Evolutionary conservation across 2,329 filamentous ascomycete genomes (phyloP).

Genomic region (Endoconidiophora laricicola): DNA sequence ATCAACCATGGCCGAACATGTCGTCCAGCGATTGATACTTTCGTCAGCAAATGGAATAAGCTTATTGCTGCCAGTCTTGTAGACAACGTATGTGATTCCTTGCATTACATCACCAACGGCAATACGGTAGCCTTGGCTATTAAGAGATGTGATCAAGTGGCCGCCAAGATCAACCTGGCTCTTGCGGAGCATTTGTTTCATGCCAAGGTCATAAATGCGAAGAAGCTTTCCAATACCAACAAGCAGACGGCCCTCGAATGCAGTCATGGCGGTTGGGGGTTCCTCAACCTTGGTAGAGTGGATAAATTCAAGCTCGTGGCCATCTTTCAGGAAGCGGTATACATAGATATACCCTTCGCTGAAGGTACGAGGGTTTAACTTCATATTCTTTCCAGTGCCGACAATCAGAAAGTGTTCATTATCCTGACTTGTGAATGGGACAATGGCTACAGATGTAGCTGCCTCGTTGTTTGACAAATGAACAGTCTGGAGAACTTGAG

Average conservation of each 20-base stretch:
- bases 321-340: slow-evolving; percentile 75
- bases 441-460: slow-evolving; percentile 68
- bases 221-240: slow-evolving; percentile 73
- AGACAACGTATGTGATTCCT: slow-evolving; percentile 79
- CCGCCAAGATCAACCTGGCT: slow-evolving; percentile 64
- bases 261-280: slow-evolving; percentile 75
- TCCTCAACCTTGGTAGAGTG: slow-evolving; percentile 90
- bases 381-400: slow-evolving; percentile 82
- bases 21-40: slow-evolving; percentile 76
- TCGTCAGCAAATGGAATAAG: slow-evolving; percentile 91
- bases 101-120: slow-evolving; percentile 86
- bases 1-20: slow-evolving; percentile 82
- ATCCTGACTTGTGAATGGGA: slow-evolving; percentile 76
- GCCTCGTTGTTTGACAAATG: slow-evolving; percentile 83
- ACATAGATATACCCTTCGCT: slow-evolving; percentile 77
- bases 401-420: slow-evolving; percentile 85
- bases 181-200: slow-evolving; percentile 85
- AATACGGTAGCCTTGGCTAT: slow-evolving; percentile 82
- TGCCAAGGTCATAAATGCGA: slow-evolving; percentile 80
- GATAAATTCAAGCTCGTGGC: slow-evolving; percentile 80
- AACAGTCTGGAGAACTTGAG: slow-evolving; percentile 53
- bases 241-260: slow-evolving; percentile 79
- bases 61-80: slow-evolving; percentile 81
- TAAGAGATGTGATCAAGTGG: slow-evolving; percentile 72
- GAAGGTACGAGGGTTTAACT: slow-evolving; percentile 58